These are phyloP conservation scores for Aurinia saxatilis DNA, from an alignment of 345 rosid species.

Conservation along the genomic window DNA sequence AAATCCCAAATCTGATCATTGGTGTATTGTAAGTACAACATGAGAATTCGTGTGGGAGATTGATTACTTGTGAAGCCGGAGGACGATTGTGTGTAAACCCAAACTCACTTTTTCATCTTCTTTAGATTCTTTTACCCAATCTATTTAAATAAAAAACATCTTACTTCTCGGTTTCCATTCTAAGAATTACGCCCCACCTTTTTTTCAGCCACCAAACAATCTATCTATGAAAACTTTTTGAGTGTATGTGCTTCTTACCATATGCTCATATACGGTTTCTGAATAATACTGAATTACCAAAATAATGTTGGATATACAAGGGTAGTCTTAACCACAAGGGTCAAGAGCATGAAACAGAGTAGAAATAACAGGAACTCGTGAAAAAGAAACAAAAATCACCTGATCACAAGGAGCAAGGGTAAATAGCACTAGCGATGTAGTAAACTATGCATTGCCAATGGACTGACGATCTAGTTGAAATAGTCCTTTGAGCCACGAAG, in stretches of 20 bases:
- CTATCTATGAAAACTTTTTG: not conserved
- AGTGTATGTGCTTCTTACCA: not conserved
- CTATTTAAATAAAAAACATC: not conserved
- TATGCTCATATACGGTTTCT: too few species aligned
- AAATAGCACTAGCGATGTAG: too few species aligned
- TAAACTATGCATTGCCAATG: too few species aligned
- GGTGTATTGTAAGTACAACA: constrained; percentile 6
- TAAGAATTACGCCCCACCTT: not conserved
- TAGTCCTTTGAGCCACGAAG: too few species aligned
- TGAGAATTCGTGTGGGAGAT: constrained; percentile 22
- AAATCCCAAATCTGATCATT: not conserved
- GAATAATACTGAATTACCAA: too few species aligned
- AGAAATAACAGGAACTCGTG: too few species aligned
- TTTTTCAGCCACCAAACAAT: not conserved
- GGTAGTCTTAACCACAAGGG: too few species aligned
- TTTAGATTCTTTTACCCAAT: constrained; percentile 16
- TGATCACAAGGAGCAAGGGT: too few species aligned
- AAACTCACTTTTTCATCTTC: constrained; percentile 4
- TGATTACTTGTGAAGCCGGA: constrained; percentile 15
- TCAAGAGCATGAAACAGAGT: too few species aligned
- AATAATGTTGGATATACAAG: too few species aligned
- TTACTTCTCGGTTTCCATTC: not conserved
- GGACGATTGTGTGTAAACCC: constrained; percentile 15
- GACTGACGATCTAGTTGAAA: too few species aligned
- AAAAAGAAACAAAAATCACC: too few species aligned